Evolutionary conservation across 139 green algal species (phyloP).

Genomic region (Medakamo hakoo): DNA sequence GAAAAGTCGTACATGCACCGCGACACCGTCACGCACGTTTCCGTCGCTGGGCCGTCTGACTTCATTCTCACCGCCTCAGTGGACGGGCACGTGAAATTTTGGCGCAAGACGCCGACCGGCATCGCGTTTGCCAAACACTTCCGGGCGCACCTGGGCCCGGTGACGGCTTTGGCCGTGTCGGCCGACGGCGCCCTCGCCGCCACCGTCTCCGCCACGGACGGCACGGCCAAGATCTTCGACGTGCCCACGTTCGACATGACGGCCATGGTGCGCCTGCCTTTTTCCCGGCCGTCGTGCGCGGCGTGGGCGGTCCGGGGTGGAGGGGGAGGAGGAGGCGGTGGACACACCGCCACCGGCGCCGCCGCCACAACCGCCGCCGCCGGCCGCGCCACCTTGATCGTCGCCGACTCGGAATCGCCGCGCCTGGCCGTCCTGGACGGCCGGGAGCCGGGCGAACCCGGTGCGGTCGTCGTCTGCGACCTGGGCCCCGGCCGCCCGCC

Average conservation of each 20-base stretch:
- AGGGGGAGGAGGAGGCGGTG: no score
- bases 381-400: no score
- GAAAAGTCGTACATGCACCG: constrained; percentile 97
- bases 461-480: no score
- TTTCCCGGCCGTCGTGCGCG: constrained; percentile 59
- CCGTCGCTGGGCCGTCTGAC: constrained; percentile 33
- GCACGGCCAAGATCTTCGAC: constrained; percentile 71
- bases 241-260: constrained; percentile 95
- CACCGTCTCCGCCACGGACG: constrained; percentile 21
- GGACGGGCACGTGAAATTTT: constrained; percentile 96
- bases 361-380: no score
- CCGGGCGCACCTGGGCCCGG: constrained; percentile 61
- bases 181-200: constrained; percentile 22
- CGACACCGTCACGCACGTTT: constrained; percentile 78
- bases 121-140: constrained; percentile 86
- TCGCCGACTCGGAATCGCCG: no score
- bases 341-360: no score
- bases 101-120: constrained; percentile 78
- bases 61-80: constrained; percentile 71
- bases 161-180: constrained; percentile 37
- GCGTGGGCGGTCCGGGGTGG: no score
- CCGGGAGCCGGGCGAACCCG: no score
- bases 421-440: no score
- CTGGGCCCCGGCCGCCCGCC: no score
- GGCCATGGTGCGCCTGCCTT: constrained; percentile 77